Conservation (phyloP, 768 basidiomycete species). For the Cystofilobasidium ferigula region DNA sequence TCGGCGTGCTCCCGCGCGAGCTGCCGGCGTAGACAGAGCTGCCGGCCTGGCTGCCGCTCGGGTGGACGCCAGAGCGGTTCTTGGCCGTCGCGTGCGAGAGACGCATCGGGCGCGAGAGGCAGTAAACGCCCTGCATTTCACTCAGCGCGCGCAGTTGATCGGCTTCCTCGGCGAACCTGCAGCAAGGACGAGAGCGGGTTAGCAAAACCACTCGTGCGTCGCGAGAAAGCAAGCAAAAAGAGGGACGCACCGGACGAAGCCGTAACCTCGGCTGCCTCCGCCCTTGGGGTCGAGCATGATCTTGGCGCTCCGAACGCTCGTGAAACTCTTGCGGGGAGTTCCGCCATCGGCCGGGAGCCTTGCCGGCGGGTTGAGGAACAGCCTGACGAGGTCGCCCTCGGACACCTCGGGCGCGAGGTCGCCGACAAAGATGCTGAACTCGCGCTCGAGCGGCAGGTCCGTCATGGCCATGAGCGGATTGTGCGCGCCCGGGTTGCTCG, state of each 20-base stretch:
- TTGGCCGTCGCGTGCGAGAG: slow-evolving; percentile 26
- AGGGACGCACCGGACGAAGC: slow-evolving; percentile 56
- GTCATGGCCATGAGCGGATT: slow-evolving; percentile 13
- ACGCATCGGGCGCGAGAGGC: slow-evolving; percentile 58
- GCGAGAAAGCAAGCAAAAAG: neutral
- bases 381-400: slow-evolving; percentile 87
- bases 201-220: neutral
- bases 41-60: slow-evolving; percentile 29
- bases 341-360: slow-evolving; percentile 7
- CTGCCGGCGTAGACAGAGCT: slow-evolving; percentile 9
- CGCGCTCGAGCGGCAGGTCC: slow-evolving; percentile 42
- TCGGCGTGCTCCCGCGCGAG: slow-evolving; percentile 20
- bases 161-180: slow-evolving; percentile 57
- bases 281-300: slow-evolving; percentile 88
- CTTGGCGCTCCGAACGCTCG: slow-evolving; percentile 88
- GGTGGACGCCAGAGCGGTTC: slow-evolving; percentile 46
- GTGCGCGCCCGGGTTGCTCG: slow-evolving; percentile 20
- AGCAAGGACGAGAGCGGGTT: neutral
- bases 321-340: slow-evolving; percentile 58
- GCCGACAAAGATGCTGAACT: slow-evolving; percentile 89
- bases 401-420: slow-evolving; percentile 86
- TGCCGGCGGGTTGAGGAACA: slow-evolving; percentile 73
- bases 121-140: slow-evolving; percentile 85
- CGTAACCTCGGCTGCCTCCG: slow-evolving; percentile 79
- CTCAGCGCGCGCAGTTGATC: slow-evolving; percentile 82